Conservation (phyloP, 371 early-diverging fungal genomes). For the Massospora cicadina region DNA sequence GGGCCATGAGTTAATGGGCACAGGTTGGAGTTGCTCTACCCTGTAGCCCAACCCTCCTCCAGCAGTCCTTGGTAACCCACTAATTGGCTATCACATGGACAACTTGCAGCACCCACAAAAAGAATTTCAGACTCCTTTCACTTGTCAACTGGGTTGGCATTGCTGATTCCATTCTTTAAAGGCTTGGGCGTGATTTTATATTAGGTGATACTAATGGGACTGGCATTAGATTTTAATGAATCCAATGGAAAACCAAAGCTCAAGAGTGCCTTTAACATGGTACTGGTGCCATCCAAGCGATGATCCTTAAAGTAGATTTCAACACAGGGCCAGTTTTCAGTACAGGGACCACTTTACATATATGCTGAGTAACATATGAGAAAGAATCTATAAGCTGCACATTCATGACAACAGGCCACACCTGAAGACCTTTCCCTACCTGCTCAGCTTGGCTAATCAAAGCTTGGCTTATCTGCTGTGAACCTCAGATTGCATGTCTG, state of each 20-base stretch:
- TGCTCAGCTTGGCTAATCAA: neutral
- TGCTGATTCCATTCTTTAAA: neutral
- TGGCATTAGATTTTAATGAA: conserved; percentile 18
- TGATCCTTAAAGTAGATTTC: too few relatives aligned
- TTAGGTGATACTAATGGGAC: conserved; percentile 10
- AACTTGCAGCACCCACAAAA: neutral
- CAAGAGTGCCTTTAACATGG: conserved; percentile 29
- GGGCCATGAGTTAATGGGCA: too few relatives aligned
- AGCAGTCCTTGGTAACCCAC: neutral
- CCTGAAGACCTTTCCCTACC: neutral
- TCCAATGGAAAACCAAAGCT: conserved; percentile 30
- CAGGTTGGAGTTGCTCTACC: too few relatives aligned
- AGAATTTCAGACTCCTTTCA: conserved; percentile 7
- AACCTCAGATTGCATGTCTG: too few relatives aligned
- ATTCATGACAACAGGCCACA: neutral
- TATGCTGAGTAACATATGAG: neutral
- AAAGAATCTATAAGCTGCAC: neutral
- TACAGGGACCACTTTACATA: neutral
- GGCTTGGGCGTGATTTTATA: too few relatives aligned
- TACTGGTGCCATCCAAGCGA: conserved; percentile 17
- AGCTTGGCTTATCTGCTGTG: too few relatives aligned
- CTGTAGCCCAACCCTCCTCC: too few relatives aligned
- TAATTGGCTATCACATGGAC: neutral
- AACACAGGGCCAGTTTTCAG: too few relatives aligned
- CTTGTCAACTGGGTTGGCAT: neutral